A percentile compares a stretch with the other conserved stretches of the same genome.
Conservation (phyloP, 1,284 basidiomycete genomes). For the Takashimella koratensis region DNA sequence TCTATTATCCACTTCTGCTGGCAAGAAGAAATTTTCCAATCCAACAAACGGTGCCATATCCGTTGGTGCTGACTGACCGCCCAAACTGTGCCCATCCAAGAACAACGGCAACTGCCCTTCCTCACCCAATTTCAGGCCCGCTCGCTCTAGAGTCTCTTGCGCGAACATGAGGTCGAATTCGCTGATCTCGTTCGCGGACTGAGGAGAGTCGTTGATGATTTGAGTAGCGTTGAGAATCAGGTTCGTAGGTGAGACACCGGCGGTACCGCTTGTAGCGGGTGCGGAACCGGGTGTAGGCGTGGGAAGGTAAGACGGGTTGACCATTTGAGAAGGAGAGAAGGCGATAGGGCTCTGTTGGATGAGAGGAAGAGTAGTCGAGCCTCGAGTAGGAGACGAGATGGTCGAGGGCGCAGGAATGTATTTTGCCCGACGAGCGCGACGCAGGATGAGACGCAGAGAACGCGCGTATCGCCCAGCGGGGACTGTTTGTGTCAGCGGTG, state of each 20-base stretch:
- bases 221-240: conserved; percentile 28
- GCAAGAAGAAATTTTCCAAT: conserved; percentile 49
- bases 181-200: conserved; percentile 37
- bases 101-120: conserved; percentile 47
- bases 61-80: conserved; percentile 23
- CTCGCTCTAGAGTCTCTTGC: conserved; percentile 44
- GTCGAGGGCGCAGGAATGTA: conserved; percentile 49
- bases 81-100: conserved; percentile 47
- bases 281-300: conserved; percentile 8
- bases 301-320: conserved; percentile 17
- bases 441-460: conserved; percentile 80
- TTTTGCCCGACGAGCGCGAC: conserved; percentile 68
- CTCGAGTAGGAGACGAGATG: conserved; percentile 36
- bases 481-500: too few species aligned
- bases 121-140: conserved; percentile 41
- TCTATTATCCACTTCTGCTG: conserved; percentile 38
- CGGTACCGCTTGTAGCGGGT: background rate
- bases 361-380: conserved; percentile 13
- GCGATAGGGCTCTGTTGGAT: conserved; percentile 11
- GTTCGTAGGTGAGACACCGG: conserved; percentile 16
- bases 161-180: conserved; percentile 49
- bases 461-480: conserved; percentile 84
- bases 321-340: conserved; percentile 16
- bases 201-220: conserved; percentile 44
- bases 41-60: conserved; percentile 45